A percentile compares a stretch with the other conserved stretches of the same genome.
Evolutionary conservation across 1,284 basidiomycete genomes (phyloP).

Genomic region (Heterobasidion occidentale): DNA sequence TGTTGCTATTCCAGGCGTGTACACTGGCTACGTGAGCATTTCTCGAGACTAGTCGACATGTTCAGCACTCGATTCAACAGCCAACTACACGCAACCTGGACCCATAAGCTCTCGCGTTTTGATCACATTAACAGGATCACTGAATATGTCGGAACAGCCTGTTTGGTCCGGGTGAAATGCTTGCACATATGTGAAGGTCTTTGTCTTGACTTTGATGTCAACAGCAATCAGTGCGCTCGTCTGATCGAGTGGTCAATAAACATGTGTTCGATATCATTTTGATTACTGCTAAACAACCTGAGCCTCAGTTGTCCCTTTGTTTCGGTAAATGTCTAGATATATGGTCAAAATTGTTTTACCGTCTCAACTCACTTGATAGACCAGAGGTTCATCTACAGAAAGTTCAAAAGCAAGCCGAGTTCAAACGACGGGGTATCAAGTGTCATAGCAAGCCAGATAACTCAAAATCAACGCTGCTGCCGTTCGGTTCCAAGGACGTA

Average conservation of each 20-base stretch:
- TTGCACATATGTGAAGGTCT: too few relatives aligned
- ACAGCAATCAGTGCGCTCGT: too few relatives aligned
- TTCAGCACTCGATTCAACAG: not conserved
- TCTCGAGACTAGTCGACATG: not conserved
- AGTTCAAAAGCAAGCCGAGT: not conserved
- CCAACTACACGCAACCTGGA: slow-evolving; percentile 28
- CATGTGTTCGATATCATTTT: too few relatives aligned
- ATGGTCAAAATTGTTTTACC: too few relatives aligned
- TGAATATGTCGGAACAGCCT: slow-evolving; percentile 13
- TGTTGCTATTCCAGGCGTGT: slow-evolving; percentile 27
- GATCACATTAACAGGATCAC: not conserved
- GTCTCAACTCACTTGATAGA: too few relatives aligned
- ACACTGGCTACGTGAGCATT: slow-evolving; percentile 20
- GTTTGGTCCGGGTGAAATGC: slow-evolving; percentile 23
- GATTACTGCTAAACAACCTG: too few relatives aligned
- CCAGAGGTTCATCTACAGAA: too few relatives aligned
- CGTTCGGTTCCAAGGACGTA: not conserved
- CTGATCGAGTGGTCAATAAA: too few relatives aligned
- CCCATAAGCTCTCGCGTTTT: slow-evolving; percentile 19
- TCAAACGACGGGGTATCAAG: not conserved
- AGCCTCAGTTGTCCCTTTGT: too few relatives aligned
- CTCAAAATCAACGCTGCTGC: not conserved
- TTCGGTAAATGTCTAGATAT: too few relatives aligned
- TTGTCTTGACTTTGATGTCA: too few relatives aligned
- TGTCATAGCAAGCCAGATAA: not conserved